Evolutionary conservation across 2,329 filamentous ascomycete genomes (phyloP), one percentile per base, ranked within the genome.

Genomic region (Periconia sp.): DNA sequence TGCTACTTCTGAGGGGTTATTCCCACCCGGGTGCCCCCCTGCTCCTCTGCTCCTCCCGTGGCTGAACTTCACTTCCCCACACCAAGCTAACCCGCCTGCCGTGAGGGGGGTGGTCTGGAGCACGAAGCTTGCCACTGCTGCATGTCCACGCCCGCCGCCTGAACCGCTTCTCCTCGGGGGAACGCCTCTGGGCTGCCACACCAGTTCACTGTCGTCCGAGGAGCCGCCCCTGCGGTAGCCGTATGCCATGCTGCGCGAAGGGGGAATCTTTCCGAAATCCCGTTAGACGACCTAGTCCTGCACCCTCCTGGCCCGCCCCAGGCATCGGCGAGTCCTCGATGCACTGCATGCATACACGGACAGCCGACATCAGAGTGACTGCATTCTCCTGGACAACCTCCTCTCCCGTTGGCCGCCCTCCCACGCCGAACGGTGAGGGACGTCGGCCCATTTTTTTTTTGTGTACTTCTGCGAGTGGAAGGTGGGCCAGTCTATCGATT

Each of bases 291-390:
- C 16, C 36, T 32, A 43, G 28, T 24, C 26, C 28, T 42, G 30
- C 45, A 37, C n/a, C n/a, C 16, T 35, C 39, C 35, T 39, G 31
- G 48, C 33, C 24, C 39, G 35, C 30, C 18, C 37, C 23, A 37
- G 24, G 30, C 31, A 25, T 44, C 35, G 21, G 15, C 30, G 26
- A 34, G 42, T 22, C 44, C 39, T 40, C 40, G 30, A 36, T 37
- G 42, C 30, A 43, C 49, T 41, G 41, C 44, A 43, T 56, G 56
- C 53, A 56, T 41, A 46, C 35, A 48, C 47, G 48, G 49, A 38
- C 26, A 30, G 26, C 24, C 43, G 36, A 42, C 34, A 36, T 55
- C 36, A 29, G 47, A 49, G 40, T 24, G 44, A 28, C 37, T 36
- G 29, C 36, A 40, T 28, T 17, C 28, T 18, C 26, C n/a, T 26